A percentile compares a stretch with the other conserved stretches of the same genome.
Evolutionary conservation across 352 stramenopile genomes (phyloP).

Genomic region (Phytophthora vignae): DNA sequence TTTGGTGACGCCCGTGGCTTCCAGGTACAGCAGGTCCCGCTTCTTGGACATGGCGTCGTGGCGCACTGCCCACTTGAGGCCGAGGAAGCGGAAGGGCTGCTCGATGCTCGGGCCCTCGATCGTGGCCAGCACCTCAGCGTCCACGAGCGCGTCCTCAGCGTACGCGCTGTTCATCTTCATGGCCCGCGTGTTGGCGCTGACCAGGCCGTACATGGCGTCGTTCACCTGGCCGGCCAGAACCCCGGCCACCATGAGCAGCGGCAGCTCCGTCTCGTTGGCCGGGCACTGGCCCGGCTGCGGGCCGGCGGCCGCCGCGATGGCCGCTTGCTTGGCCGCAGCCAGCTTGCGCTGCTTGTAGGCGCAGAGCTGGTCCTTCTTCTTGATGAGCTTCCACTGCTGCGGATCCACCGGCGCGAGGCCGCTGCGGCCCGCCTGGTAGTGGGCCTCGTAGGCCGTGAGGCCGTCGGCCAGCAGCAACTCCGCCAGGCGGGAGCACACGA

Average conservation of each 20-base stretch:
- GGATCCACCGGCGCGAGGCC: constrained; percentile 40
- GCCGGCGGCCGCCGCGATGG: constrained; percentile 1
- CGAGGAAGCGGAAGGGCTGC: constrained; percentile 65
- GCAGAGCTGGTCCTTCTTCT: constrained; percentile 65
- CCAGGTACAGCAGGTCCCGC: constrained; percentile 66
- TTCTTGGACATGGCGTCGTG: constrained; percentile 48
- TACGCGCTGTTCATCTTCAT: constrained; percentile 75
- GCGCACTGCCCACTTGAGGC: constrained; percentile 63
- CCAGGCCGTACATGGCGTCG: constrained; percentile 69
- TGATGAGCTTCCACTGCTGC: constrained; percentile 72
- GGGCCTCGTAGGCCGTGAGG: constrained; percentile 44
- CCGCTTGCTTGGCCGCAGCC: neutral
- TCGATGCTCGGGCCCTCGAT: constrained; percentile 46
- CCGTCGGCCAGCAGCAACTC: constrained; percentile 52
- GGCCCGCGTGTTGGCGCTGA: constrained; percentile 52
- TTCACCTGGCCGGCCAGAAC: constrained; percentile 57
- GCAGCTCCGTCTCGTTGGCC: constrained; percentile 35
- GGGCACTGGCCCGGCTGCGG: constrained; percentile 11
- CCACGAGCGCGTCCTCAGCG: constrained; percentile 43
- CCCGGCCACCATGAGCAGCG: constrained; percentile 57
- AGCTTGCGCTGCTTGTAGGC: constrained; percentile 62
- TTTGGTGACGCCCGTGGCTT: constrained; percentile 51
- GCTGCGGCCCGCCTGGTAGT: constrained; percentile 4
- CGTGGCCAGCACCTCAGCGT: constrained; percentile 52
- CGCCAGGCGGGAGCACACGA: constrained; percentile 50